Evolutionary conservation across 179 eudicot genomes (phyloP), one percentile per base, ranked within the genome.

Genomic region (Beta lomatogona): DNA sequence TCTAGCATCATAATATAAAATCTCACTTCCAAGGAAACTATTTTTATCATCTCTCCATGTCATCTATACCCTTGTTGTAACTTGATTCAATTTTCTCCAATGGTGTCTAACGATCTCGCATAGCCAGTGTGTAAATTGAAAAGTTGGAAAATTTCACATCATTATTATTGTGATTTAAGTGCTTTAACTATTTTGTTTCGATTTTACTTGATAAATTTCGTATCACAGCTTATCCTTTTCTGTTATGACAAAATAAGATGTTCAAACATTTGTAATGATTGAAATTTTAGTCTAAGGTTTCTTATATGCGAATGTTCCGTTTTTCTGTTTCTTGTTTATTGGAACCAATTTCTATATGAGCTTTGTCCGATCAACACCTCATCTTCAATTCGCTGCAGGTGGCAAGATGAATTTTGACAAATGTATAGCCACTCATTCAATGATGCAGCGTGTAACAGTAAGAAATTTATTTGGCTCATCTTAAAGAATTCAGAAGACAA

Each of bases 381-480:
- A 52, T 31, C 53, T 66, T 77, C 75, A 21, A 83, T 79, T 58
- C 46, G 79, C 31, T 88, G 85, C 92, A 94, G 99, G 93, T 76
- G 85, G 91, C 71, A 95, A 95, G 89, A 86, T 91, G 61, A 89
- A 92, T 84, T 94, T 92, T 86, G 98, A 94, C 89, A 90, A 89
- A 85, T 95, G 99, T 84, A 91, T 94, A 80, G 91, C 99, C 78
- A 92, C 98, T 80, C 95, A 86, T 80, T 83, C 92, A 28, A 90
- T 95, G 88, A 93, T 95, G 93, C 91, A 84, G 48, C 88, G 85
- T 77, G 92, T 90, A 76, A 90, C 92, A 87, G 97, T 85, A 75
- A 81, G 86, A 41, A 78, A 28, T 65, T 50, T 12, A 41, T 50
- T 59, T 59, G 41, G 28, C 36, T 81, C 70, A 16, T 72, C 25